Evolutionary conservation across 768 basidiomycete species (phyloP), one percentile per base, ranked within the genome.

Genomic region (Macrolepiota dolichaula): DNA sequence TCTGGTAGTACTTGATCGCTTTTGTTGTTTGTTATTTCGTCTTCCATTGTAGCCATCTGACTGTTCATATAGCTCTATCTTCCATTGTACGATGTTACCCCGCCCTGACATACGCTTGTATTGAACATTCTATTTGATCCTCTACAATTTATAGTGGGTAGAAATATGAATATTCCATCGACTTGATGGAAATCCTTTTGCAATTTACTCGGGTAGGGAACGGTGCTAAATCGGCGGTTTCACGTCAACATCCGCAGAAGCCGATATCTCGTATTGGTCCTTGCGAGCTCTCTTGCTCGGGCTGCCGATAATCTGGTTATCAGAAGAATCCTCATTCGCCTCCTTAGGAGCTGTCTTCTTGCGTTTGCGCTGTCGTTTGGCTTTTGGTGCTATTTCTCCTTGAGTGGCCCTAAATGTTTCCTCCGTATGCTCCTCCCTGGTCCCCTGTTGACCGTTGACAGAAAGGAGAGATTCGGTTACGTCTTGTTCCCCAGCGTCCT

Each of bases 51-150:
- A 54, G 44, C 52, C 35, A 32, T 38, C 59, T 40, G 15, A 54
- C 25, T 54, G 52, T 55, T 3, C 46, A 54, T 61, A 61, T 53
- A 60, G 52, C 37, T 19, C n/a, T 49, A 47, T 37, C 46, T 17
- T 46, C 37, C 59, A 24, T 27, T 61, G 52, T 61, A 53, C 19
- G 35, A 57, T 57, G 56, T 24, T 57, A 49, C 22, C n/a, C 38
- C 47, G 24, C 25, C 38, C 27, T 27, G 13, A 55, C 29, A 47
- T n/a, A 32, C 40, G 51, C 22, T 44, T 51, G 38, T 24, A 51
- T 59, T 40, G 57, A 51, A 37, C 50, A 49, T 12, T n/a, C 29
- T 38, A 29, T n/a, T 49, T 17, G n/a, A 44, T 32, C 10, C 10
- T 19, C 55, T 7, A 46, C 12, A 29, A 35, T 13, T 27, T 35